phyloP scores from a whole-genome alignment of 306 rosid species.

The Coriaria nepalensis region DNA sequence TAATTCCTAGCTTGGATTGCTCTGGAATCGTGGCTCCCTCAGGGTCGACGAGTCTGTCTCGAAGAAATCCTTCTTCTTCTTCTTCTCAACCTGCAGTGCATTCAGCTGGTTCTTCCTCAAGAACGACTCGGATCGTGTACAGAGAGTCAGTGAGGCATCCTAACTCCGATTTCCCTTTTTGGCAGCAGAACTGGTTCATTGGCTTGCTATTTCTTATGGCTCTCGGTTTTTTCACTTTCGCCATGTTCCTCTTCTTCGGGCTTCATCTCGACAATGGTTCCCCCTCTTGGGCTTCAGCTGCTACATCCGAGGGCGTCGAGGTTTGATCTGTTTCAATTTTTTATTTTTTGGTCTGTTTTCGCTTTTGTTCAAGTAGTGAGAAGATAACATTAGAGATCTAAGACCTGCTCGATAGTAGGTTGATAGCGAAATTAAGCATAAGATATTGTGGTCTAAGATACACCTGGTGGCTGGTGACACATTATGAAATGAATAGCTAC shows the following conservation, averaged over 20 bases:
- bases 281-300: conserved; percentile 46
- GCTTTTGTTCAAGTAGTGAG: neutral
- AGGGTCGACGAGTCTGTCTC: conserved; percentile 52
- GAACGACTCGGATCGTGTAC: conserved; percentile 48
- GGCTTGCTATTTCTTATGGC: conserved; percentile 72
- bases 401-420: neutral
- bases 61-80: conserved; percentile 67
- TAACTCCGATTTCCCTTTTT: conserved; percentile 63
- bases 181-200: conserved; percentile 90
- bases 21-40: conserved; percentile 84
- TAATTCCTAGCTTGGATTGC: no score
- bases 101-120: conserved; percentile 14
- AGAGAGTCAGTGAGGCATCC: conserved; percentile 35
- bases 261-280: conserved; percentile 47
- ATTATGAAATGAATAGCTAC: no score
- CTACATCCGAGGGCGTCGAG: conserved; percentile 81
- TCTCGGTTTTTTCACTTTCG: conserved; percentile 57
- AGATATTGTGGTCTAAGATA: no score
- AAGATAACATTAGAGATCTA: neutral
- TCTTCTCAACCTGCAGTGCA: conserved; percentile 6
- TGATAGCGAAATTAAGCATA: no score
- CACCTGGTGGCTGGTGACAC: no score
- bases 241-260: conserved; percentile 57
- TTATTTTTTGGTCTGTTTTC: neutral
- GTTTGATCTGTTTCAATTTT: conserved; percentile 18